Base-by-base conservation (phyloP, 148 eudicot species). In the Amaranthus palmeri region DNA sequence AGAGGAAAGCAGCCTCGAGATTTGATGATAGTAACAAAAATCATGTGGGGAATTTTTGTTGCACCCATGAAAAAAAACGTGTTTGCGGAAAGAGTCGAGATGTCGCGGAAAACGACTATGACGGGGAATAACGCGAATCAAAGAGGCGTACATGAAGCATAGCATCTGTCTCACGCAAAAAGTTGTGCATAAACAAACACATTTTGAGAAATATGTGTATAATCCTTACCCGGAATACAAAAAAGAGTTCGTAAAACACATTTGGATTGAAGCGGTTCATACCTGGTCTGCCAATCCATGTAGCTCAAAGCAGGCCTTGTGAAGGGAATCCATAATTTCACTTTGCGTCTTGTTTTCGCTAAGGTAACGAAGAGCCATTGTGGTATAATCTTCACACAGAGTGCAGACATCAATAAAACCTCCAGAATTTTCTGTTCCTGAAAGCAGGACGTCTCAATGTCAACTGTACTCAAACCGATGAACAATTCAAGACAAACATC, bases 301-400 rank as follows among this genome's bases (percentile, higher is more conserved):
- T 79, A 89, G 46, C 71, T 75, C 81, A 54, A 87, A 82, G 84
- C 98, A 93, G 65, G 92, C 67, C 17, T 63, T 71, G 76, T 89
- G 96, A 78, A 93, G 98, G 45, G 72, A 72, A 53, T 76, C 77
- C 36, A 89, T 65, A 68, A 93, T 70, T 72, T 89, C 88, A 9
- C 73, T 65, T 64, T 84, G 90, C 54, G 98, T 93, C 69, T 87
- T 89, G 80, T 88, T 79, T 41, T 86, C 84, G 55, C 70, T 48
- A 51, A 93, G 84, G 81, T 89, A 91, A 11, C 67, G 74, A 52
- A 93, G 76, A 67, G 90, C 90, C 77, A 85, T 57, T n/a, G 78
- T 36, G 54, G 90, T 79, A 83, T 81, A 88, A 49, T 89, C 87
- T 86, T 93, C 90, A 80, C 98, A 93, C 80, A 88, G 7, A 52